These are phyloP conservation scores for Pleurotus citrinopileatus DNA, from an alignment of 768 basidiomycete species.

Conservation along the genomic window DNA sequence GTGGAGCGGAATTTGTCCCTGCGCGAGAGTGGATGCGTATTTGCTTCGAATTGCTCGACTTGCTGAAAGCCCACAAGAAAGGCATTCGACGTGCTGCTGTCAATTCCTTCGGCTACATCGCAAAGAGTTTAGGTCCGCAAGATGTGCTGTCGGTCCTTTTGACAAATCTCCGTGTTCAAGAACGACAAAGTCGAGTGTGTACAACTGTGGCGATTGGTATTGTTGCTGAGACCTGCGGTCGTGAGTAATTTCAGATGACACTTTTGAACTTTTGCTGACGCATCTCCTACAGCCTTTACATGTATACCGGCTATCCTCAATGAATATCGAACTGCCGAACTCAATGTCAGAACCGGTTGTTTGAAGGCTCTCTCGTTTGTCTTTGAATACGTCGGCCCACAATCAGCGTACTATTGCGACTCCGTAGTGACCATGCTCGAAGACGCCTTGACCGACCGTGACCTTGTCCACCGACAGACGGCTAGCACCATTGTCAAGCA, in stretches of 20 bases:
- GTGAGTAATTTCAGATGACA: constrained; percentile 32
- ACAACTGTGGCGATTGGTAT: constrained; percentile 98
- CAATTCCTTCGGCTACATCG: constrained; percentile 99
- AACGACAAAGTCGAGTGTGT: constrained; percentile 98
- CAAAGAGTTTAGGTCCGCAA: constrained; percentile 98
- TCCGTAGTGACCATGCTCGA: constrained; percentile 98
- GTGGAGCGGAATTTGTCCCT: constrained; percentile 97
- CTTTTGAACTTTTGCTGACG: constrained; percentile 5
- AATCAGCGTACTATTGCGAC: constrained; percentile 95
- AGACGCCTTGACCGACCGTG: constrained; percentile 96
- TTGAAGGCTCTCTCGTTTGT: constrained; percentile 98
- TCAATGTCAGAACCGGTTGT: constrained; percentile 98
- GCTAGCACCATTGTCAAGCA: constrained; percentile 99
- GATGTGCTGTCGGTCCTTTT: constrained; percentile 94
- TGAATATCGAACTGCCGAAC: constrained; percentile 96
- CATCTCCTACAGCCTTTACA: constrained; percentile 69
- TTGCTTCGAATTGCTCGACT: constrained; percentile 95
- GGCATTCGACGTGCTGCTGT: constrained; percentile 98
- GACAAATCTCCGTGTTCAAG: constrained; percentile 96
- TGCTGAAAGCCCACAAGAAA: constrained; percentile 99
- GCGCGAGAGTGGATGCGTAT: constrained; percentile 99
- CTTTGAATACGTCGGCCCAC: constrained; percentile 97
- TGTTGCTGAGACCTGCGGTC: constrained; percentile 90
- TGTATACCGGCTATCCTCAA: constrained; percentile 98
- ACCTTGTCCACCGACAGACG: constrained; percentile 97